These are phyloP conservation scores for Condylostoma magnum DNA, from an alignment of 169 alveolate genomes.

Conservation along the genomic window DNA sequence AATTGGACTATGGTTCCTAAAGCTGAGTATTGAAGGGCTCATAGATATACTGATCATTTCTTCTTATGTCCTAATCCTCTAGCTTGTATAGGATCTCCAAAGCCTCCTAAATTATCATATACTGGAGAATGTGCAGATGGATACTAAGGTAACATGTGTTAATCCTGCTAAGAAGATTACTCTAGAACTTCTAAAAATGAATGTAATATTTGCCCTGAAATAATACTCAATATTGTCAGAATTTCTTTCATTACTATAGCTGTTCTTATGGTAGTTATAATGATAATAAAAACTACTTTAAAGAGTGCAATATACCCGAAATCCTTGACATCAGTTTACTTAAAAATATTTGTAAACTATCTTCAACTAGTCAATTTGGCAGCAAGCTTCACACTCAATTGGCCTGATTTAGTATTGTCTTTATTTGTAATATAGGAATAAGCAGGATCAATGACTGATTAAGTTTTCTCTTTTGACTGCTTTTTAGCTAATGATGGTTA, in stretches of 20 bases:
- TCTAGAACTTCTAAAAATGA: background rate
- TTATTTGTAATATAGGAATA: background rate
- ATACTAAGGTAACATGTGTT: constrained; percentile 16
- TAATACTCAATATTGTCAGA: background rate
- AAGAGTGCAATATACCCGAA: constrained; percentile 10
- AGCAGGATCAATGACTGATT: background rate
- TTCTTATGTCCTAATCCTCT: constrained; percentile 20
- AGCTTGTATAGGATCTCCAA: constrained; percentile 9
- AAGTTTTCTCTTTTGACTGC: constrained; percentile 22
- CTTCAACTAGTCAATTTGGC: constrained; percentile 17
- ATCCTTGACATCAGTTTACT: constrained; percentile 16
- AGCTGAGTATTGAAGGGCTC: background rate
- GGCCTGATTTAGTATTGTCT: constrained; percentile 12
- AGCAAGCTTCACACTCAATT: constrained; percentile 4
- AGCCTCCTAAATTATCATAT: background rate
- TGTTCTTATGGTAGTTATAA: background rate
- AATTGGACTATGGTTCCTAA: background rate
- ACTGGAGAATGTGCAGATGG: constrained; percentile 2
- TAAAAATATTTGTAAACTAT: constrained; percentile 43
- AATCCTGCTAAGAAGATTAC: constrained; percentile 1
- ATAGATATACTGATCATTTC: background rate
- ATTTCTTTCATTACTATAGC: background rate
- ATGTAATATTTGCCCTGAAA: constrained; percentile 18
- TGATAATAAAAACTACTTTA: background rate
- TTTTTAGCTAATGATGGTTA: background rate